Evolutionary conservation across 352 stramenopile genomes (phyloP).

Genomic region (Globisporangium apiculatum): DNA sequence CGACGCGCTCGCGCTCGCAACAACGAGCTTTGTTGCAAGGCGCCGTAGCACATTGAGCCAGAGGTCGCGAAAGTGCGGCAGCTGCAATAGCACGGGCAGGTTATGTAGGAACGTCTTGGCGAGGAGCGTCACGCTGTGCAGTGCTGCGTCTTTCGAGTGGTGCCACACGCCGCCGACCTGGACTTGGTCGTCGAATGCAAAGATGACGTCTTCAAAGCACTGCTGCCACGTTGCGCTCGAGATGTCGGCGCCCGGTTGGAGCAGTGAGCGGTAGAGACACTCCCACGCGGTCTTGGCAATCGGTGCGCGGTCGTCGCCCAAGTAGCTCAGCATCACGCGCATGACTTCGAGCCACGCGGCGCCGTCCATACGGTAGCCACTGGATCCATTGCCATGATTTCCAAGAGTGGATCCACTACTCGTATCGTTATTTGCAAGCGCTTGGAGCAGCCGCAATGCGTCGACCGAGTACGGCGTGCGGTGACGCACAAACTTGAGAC

Average conservation of each 20-base stretch:
- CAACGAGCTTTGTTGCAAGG: conserved; percentile 62
- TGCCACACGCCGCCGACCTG: conserved; percentile 37
- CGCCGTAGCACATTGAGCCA: conserved; percentile 75
- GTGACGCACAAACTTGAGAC: conserved; percentile 69
- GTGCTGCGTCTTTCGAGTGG: conserved; percentile 50
- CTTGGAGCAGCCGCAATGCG: conserved; percentile 65
- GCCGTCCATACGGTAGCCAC: conserved; percentile 31
- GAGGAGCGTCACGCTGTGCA: conserved; percentile 80
- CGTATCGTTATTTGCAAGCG: conserved; percentile 43
- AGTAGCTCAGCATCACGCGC: conserved; percentile 79
- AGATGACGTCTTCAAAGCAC: conserved; percentile 85
- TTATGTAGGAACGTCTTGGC: conserved; percentile 88
- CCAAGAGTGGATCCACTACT: not conserved
- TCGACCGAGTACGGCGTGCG: conserved; percentile 72
- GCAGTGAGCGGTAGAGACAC: conserved; percentile 73
- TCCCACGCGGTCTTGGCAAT: conserved; percentile 83
- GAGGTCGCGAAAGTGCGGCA: conserved; percentile 56
- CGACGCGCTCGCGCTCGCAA: conserved; percentile 15
- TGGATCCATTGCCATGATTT: no score
- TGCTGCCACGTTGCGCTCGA: conserved; percentile 71
- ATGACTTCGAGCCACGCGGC: conserved; percentile 79
- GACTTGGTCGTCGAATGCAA: conserved; percentile 81
- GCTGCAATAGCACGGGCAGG: conserved; percentile 57
- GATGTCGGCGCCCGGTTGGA: conserved; percentile 63
- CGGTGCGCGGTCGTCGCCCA: conserved; percentile 68